Conservation (phyloP, 2,329 filamentous ascomycete genomes). For the Ceratocystis colombiana region DNA sequence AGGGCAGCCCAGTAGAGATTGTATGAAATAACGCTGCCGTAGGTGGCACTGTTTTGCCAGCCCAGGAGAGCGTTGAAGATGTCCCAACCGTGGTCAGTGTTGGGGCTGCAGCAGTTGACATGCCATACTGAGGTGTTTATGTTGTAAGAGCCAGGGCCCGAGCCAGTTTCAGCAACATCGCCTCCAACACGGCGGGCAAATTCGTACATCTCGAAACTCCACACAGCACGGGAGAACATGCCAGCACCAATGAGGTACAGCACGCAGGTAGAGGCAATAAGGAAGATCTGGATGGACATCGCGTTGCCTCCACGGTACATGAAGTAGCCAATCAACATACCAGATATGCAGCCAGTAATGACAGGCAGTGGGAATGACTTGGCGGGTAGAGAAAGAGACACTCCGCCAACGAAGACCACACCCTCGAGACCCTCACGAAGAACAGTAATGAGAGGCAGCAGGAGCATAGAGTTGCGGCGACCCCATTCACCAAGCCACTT, state of each 20-base stretch:
- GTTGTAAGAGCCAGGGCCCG: conserved; percentile 66
- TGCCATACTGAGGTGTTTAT: conserved; percentile 70
- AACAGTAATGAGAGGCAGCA: conserved; percentile 68
- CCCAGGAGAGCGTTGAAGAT: conserved; percentile 64
- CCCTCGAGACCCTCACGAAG: conserved; percentile 67
- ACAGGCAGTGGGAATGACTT: conserved; percentile 61
- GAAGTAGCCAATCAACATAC: conserved; percentile 52
- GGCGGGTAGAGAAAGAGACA: conserved; percentile 58
- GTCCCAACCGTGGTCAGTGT: conserved; percentile 57
- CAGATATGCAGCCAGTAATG: conserved; percentile 54
- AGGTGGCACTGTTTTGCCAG: conserved; percentile 66
- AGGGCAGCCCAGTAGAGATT: conserved; percentile 69
- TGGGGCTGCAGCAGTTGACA: conserved; percentile 60
- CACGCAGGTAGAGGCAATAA: conserved; percentile 67
- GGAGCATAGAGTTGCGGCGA: conserved; percentile 67
- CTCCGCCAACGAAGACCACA: conserved; percentile 69
- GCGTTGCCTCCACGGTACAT: conserved; percentile 46
- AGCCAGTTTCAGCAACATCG: conserved; percentile 40
- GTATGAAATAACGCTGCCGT: conserved; percentile 68
- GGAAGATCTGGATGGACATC: conserved; percentile 51
- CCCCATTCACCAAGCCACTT: conserved; percentile 40
- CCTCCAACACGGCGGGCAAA: conserved; percentile 47
- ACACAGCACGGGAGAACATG: conserved; percentile 64
- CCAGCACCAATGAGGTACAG: conserved; percentile 73
- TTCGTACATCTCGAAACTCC: conserved; percentile 56